Evolutionary conservation across 805 yeast species (phyloP).

Genomic region (Candida maesae): DNA sequence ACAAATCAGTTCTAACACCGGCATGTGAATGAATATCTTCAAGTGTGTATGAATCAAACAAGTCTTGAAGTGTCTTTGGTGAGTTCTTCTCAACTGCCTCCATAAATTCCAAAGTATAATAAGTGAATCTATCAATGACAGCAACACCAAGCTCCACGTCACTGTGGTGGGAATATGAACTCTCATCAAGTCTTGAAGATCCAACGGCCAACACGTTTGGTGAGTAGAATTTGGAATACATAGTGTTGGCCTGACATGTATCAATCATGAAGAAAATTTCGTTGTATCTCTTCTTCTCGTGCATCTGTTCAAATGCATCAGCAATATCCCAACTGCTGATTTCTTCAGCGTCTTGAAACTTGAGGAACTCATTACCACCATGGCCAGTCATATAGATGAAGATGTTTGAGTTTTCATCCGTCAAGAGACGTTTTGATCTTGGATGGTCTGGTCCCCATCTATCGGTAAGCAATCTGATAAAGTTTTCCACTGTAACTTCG

Average conservation of each 20-base stretch:
- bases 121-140: constrained; percentile 94
- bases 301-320: constrained; percentile 96
- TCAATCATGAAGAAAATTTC: constrained; percentile 97
- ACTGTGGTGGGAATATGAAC: constrained; percentile 93
- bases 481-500: constrained; percentile 96
- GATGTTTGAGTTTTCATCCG: constrained; percentile 92
- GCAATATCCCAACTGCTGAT: constrained; percentile 94
- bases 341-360: constrained; percentile 98
- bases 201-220: constrained; percentile 94
- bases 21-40: constrained; percentile 88
- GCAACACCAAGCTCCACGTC: constrained; percentile 97
- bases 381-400: constrained; percentile 97
- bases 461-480: constrained; percentile 87
- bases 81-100: constrained; percentile 80
- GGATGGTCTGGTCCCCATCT: constrained; percentile 96
- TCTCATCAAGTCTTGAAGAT: constrained; percentile 80
- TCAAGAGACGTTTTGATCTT: constrained; percentile 79
- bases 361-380: constrained; percentile 96
- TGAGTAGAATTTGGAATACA: constrained; percentile 88
- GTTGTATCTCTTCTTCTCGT: constrained; percentile 90
- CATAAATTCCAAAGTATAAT: constrained; percentile 81
- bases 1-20: constrained; percentile 85
- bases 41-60: constrained; percentile 79
- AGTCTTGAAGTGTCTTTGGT: constrained; percentile 68
- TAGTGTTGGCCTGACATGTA: constrained; percentile 98